phyloP scores from a whole-genome alignment of 2,329 filamentous ascomycete genomes.

The Lachnellula arida region DNA sequence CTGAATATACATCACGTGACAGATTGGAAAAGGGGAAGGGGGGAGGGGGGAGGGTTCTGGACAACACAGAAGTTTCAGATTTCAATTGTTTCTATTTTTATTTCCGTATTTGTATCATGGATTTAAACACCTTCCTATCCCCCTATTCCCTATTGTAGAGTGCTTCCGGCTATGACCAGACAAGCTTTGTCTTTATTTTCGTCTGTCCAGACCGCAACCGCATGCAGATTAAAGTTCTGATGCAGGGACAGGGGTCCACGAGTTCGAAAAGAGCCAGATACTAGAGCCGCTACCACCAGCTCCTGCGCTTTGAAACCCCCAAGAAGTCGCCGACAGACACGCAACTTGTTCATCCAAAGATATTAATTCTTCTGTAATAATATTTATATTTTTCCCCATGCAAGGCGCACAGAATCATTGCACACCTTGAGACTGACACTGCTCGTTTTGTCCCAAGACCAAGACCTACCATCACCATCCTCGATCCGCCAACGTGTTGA shows the following conservation, averaged over 20 bases:
- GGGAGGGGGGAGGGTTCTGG: too few relatives aligned
- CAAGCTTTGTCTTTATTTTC: not conserved
- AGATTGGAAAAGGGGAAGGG: too few relatives aligned
- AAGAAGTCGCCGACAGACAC: not conserved
- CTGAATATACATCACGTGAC: too few relatives aligned
- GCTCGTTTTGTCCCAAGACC: not conserved
- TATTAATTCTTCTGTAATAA: not conserved
- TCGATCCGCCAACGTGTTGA: not conserved
- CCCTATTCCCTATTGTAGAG: too few relatives aligned
- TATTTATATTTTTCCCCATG: not conserved
- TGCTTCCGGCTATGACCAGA: too few relatives aligned
- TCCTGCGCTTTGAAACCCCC: not conserved
- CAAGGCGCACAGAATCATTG: not conserved
- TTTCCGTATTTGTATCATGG: too few relatives aligned
- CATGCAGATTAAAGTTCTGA: not conserved
- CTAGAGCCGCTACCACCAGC: not conserved
- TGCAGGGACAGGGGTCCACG: not conserved
- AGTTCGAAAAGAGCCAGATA: not conserved
- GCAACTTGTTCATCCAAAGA: not conserved
- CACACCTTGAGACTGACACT: not conserved
- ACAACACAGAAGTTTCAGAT: too few relatives aligned
- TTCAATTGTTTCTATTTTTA: too few relatives aligned
- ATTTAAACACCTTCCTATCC: too few relatives aligned
- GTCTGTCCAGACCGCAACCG: not conserved
- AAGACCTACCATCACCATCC: not conserved